Conservation (phyloP, 2,329 filamentous ascomycete genomes). For the Mycosphaerella sp. region DNA sequence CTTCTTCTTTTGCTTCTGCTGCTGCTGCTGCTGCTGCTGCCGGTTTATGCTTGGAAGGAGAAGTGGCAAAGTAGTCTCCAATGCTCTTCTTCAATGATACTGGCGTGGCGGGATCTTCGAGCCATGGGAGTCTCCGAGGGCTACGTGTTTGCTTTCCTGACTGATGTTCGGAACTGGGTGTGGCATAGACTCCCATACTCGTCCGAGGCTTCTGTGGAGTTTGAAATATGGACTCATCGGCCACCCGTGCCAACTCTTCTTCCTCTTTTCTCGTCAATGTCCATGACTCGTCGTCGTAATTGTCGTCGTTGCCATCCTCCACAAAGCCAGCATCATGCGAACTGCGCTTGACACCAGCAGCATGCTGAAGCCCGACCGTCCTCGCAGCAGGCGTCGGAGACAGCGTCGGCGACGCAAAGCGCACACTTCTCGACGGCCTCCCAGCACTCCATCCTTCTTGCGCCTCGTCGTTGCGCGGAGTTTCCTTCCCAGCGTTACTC, state of each 20-base stretch:
- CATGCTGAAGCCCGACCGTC: background rate
- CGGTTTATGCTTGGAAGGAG: constrained; percentile 21
- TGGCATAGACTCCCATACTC: constrained; percentile 33
- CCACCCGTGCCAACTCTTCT: constrained; percentile 29
- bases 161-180: constrained; percentile 25
- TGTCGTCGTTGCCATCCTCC: constrained; percentile 17
- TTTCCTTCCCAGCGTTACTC: constrained; percentile 45
- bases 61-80: constrained; percentile 24
- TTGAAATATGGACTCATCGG: constrained; percentile 25
- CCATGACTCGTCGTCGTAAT: constrained; percentile 32
- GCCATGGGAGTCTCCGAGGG: constrained; percentile 37
- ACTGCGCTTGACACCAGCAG: constrained; percentile 29
- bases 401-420: constrained; percentile 16
- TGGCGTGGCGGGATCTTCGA: constrained; percentile 26
- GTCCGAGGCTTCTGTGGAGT: constrained; percentile 40
- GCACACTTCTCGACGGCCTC: constrained; percentile 4
- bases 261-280: constrained; percentile 32
- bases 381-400: constrained; percentile 9
- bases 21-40: background rate
- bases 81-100: constrained; percentile 26
- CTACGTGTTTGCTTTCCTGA: constrained; percentile 26
- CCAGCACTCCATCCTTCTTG: constrained; percentile 29
- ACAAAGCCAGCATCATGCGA: constrained; percentile 22
- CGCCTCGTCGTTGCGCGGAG: constrained; percentile 13
- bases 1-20: too few species aligned